These are phyloP conservation scores for Xylariaceae sp. DNA, from an alignment of 2,329 filamentous ascomycete genomes.

Conservation along the genomic window DNA sequence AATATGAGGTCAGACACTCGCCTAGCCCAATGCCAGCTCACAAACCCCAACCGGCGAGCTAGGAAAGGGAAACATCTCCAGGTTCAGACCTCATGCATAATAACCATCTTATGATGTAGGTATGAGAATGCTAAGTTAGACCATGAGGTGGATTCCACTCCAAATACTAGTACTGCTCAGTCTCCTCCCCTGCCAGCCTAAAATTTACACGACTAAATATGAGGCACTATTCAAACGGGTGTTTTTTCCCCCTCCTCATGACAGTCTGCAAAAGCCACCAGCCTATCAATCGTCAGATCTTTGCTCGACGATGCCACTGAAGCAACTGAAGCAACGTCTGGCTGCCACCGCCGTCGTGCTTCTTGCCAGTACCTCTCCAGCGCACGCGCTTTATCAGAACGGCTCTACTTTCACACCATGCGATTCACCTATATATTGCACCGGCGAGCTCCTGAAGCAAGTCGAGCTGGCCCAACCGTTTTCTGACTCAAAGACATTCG, in stretches of 20 bases:
- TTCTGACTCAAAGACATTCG: conserved; percentile 64
- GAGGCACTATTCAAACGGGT: too few relatives aligned
- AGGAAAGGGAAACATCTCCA: too few relatives aligned
- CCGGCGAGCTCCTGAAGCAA: conserved; percentile 56
- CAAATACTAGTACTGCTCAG: too few relatives aligned
- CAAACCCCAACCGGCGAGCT: too few relatives aligned
- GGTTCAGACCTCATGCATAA: too few relatives aligned
- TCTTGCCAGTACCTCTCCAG: conserved; percentile 22
- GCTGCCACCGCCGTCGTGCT: conserved; percentile 14
- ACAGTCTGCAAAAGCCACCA: not conserved
- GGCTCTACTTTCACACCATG: conserved; percentile 58
- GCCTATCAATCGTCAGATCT: not conserved
- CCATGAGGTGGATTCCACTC: too few relatives aligned
- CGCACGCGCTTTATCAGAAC: conserved; percentile 50
- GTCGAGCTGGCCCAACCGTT: conserved; percentile 61
- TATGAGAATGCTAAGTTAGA: too few relatives aligned
- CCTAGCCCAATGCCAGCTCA: too few relatives aligned
- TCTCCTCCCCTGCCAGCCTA: too few relatives aligned
- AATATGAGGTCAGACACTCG: too few relatives aligned
- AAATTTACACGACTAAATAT: too few relatives aligned
- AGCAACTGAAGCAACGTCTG: conserved; percentile 3
- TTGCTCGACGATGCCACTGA: conserved; percentile 4
- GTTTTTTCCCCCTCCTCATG: not conserved
- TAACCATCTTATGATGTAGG: too few relatives aligned
- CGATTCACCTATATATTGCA: conserved; percentile 62